Conservation (phyloP, 2,329 filamentous ascomycete genomes). For the Tympanopsis confertula region DNA sequence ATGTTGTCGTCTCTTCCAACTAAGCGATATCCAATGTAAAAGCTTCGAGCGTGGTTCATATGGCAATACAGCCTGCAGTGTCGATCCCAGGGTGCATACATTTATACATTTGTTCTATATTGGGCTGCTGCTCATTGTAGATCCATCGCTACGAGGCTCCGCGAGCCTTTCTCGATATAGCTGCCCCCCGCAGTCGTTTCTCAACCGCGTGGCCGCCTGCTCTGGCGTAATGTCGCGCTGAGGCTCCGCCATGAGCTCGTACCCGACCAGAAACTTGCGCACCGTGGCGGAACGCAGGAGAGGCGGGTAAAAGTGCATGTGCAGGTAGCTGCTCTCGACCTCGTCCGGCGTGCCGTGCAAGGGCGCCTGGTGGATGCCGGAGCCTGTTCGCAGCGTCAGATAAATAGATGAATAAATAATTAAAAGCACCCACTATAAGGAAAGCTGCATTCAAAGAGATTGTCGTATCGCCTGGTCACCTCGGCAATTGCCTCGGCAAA, state of each 20-base stretch:
- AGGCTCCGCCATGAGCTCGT: constrained; percentile 94
- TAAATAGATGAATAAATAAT: background rate
- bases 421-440: constrained; percentile 62
- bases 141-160: no score
- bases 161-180: constrained; percentile 70
- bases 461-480: constrained; percentile 85
- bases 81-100: no score
- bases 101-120: no score
- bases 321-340: constrained; percentile 77
- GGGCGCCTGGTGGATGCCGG: constrained; percentile 91
- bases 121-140: no score
- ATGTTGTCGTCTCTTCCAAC: no score
- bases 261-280: constrained; percentile 90
- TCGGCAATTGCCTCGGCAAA: constrained; percentile 80
- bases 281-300: constrained; percentile 85
- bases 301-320: constrained; percentile 96
- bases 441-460: constrained; percentile 91
- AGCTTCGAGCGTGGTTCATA: no score
- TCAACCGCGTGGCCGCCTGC: constrained; percentile 72
- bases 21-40: no score
- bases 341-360: constrained; percentile 72
- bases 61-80: no score
- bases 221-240: constrained; percentile 96
- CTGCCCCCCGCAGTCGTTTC: constrained; percentile 66
- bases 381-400: constrained; percentile 37